Base-by-base conservation (phyloP, 139 green algal genomes). In the Asterochloris sp. region DNA sequence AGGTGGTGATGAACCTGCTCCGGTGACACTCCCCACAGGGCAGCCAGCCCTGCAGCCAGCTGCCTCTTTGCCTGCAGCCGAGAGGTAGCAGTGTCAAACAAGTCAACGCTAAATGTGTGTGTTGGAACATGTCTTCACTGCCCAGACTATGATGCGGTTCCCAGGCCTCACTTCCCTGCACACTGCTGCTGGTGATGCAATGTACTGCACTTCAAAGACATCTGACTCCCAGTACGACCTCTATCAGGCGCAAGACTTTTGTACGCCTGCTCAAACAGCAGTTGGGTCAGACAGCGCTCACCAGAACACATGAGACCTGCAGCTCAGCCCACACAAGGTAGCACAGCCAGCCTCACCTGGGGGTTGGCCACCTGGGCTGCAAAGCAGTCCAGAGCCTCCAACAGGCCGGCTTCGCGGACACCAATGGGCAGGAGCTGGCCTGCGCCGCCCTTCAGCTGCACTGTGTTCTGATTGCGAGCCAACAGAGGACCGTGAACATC, bases 311-410 rank as follows among this genome's bases (percentile, higher is more conserved):
- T 54, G 38, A 54, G 38, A 54, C 38, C 38, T 54, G 38, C 38
- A 10, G 38, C 38, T 54, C 38, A 54, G 38, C 38, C 38, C 38
- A 54, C 38, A 54, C 38, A 77, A 67, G 26, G 27, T 62, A 38
- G 1, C 21, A 27, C 63, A 62, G 64, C 68, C 67, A 67, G 38
- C 38, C 78, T 61, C 69, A 85, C 86, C 82, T 91, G 78, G 0
- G 66, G 71, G 0, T 83, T 63, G 47, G 85, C 74, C 62, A 91
- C 71, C 38, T 88, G 76, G 12, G 84, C 86, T 19, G 73, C 83
- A 68, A 94, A 96, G 81, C 86, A 92, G 78, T 95, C 92, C 21
- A 82, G 80, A 0, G 83, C 85, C 84, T 96, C 90, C 12, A 82
- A 69, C 47, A 91, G 89, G 0, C 90, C 91, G 23, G 89, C 86